Evolutionary conservation across 495 filamentous ascomycete genomes (phyloP).

Genomic region (Parachaetomium inaequale): DNA sequence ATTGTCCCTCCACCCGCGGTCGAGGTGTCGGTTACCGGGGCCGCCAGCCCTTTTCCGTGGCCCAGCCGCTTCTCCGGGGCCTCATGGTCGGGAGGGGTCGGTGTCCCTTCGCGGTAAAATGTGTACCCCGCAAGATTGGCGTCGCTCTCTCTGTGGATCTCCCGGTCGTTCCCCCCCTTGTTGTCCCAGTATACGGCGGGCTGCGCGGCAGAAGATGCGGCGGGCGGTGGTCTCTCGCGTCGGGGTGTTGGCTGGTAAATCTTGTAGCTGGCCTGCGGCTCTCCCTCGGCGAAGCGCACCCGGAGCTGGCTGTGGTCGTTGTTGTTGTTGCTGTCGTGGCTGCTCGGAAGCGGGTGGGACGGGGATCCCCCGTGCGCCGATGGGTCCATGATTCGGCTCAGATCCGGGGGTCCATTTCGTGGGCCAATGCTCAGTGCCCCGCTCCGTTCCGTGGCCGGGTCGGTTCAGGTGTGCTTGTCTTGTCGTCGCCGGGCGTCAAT

Average conservation of each 20-base stretch:
- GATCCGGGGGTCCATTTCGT: constrained; percentile 27
- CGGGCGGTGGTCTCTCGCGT: background rate
- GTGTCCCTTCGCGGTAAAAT: constrained; percentile 39
- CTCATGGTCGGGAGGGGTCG: constrained; percentile 28
- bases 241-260: constrained; percentile 9
- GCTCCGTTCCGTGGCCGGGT: background rate
- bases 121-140: constrained; percentile 29
- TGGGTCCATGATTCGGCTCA: constrained; percentile 27
- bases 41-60: background rate
- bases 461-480: background rate
- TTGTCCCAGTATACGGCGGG: constrained; percentile 34
- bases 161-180: background rate
- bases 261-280: constrained; percentile 13
- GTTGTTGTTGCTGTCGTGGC: constrained; percentile 11
- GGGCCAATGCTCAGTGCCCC: background rate
- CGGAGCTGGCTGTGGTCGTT: constrained; percentile 16
- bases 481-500: constrained; percentile 1
- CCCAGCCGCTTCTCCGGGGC: constrained; percentile 19
- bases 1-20: background rate
- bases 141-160: constrained; percentile 19
- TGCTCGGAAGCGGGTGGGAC: constrained; percentile 11
- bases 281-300: constrained; percentile 31
- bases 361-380: constrained; percentile 25
- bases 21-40: constrained; percentile 3
- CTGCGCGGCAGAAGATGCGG: background rate